These are phyloP conservation scores for Pigoraptor vietnamica DNA, from an alignment of 78 protist genomes.

Conservation along the genomic window DNA sequence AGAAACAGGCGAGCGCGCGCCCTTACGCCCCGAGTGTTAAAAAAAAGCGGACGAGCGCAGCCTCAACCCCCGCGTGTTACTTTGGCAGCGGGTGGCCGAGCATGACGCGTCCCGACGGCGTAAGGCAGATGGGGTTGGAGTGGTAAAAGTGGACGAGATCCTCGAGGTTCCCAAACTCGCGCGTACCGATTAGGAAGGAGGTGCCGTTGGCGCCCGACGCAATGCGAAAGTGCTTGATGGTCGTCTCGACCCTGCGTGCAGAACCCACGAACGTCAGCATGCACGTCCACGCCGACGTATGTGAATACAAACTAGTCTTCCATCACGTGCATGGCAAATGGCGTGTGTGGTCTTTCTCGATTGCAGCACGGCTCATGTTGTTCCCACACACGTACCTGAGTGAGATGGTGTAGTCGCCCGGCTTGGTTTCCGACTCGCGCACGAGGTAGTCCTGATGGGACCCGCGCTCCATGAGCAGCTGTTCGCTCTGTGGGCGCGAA, in stretches of 20 bases:
- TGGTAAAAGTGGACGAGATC: neutral
- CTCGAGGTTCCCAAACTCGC: neutral
- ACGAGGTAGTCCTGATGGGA: conserved; percentile 8
- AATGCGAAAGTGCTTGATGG: neutral
- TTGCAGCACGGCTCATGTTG: neutral
- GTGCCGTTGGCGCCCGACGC: neutral
- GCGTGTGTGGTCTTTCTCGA: neutral
- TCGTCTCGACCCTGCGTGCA: neutral
- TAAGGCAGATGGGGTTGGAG: neutral
- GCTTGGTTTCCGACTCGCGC: conserved; percentile 18
- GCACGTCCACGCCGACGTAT: neutral
- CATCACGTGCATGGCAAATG: neutral
- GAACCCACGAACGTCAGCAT: neutral
- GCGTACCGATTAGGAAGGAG: neutral
- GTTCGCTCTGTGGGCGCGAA: conserved; percentile 15
- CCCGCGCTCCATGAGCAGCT: conserved; percentile 4
- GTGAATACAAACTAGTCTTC: neutral
- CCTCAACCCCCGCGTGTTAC: too few species aligned
- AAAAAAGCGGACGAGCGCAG: too few species aligned
- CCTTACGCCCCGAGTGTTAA: too few species aligned
- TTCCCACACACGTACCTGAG: neutral
- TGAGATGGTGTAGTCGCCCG: conserved; percentile 26
- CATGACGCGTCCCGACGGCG: neutral
- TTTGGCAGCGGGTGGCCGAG: neutral
- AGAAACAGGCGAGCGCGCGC: too few species aligned